These are phyloP conservation scores for Tolypocladium endophyticum DNA, from an alignment of 2,329 filamentous ascomycete genomes.

Conservation along the genomic window DNA sequence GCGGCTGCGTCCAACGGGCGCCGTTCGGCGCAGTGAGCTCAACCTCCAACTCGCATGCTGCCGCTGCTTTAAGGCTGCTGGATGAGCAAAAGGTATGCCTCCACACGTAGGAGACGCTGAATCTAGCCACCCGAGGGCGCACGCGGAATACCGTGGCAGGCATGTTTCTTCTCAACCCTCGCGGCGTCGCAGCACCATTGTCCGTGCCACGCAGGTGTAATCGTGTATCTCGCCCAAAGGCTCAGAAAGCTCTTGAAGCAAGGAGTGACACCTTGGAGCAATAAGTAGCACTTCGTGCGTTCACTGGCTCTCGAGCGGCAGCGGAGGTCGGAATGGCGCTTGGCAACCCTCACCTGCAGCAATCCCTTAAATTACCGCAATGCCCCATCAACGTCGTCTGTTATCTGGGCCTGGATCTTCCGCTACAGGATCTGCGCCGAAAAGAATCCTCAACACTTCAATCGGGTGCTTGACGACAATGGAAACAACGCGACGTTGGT, in stretches of 20 bases:
- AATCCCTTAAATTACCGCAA: neutral
- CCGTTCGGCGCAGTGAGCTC: neutral
- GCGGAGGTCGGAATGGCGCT: neutral
- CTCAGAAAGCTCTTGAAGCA: neutral
- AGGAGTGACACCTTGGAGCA: neutral
- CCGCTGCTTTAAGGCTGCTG: neutral
- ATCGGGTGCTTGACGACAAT: neutral
- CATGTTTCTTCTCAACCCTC: neutral
- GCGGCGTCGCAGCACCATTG: neutral
- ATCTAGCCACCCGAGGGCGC: neutral
- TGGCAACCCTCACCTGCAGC: neutral
- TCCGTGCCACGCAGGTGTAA: neutral
- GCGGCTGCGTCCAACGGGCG: conserved; percentile 35
- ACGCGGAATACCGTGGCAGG: neutral
- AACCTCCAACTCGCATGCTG: neutral
- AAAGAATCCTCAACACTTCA: neutral
- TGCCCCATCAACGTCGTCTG: neutral
- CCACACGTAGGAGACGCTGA: neutral
- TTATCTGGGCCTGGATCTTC: neutral
- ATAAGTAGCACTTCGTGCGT: neutral
- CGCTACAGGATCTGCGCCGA: neutral
- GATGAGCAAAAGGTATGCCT: neutral
- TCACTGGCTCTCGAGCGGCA: neutral
- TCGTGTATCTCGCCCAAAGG: neutral
- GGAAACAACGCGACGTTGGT: neutral